Percentiles rank a stretch among this genome's conserved stretches.
Evolutionary conservation across 192 early-diverging fungal genomes (phyloP).

Genomic region (Cladochytrium replicatum): DNA sequence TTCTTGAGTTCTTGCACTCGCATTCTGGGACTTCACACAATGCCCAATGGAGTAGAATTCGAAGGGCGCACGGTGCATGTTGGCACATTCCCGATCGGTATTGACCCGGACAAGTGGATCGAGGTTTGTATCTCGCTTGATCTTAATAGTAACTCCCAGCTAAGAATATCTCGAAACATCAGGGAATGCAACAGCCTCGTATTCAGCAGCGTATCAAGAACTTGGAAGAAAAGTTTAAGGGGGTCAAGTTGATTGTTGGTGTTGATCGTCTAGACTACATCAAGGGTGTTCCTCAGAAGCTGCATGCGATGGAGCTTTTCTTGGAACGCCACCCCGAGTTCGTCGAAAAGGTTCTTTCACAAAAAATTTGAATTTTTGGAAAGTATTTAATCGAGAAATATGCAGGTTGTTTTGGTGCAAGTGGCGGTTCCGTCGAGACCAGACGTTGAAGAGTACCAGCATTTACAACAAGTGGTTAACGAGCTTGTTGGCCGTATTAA

Average conservation of each 20-base stretch:
- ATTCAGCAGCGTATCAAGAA: conserved; percentile 68
- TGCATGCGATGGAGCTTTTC: conserved; percentile 92
- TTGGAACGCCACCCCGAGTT: conserved; percentile 80
- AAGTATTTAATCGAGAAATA: not conserved
- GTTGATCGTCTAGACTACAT: conserved; percentile 99
- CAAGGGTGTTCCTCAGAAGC: conserved; percentile 98
- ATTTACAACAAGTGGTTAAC: conserved; percentile 86
- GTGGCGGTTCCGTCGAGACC: conserved; percentile 96
- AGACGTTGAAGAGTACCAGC: conserved; percentile 98
- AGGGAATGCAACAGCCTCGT: conserved; percentile 56
- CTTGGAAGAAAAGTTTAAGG: conserved; percentile 77
- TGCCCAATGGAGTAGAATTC: conserved; percentile 88
- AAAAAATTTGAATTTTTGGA: not conserved
- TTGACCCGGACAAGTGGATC: conserved; percentile 88
- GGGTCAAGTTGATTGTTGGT: conserved; percentile 84
- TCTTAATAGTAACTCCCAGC: not conserved
- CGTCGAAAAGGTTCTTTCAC: conserved; percentile 62
- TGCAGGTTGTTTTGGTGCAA: conserved; percentile 71
- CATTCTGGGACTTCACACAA: conserved; percentile 85
- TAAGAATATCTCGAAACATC: not conserved
- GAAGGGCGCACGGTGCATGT: conserved; percentile 91
- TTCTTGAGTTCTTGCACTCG: conserved; percentile 95
- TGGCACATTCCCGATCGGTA: conserved; percentile 98
- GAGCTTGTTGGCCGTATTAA: conserved; percentile 98
- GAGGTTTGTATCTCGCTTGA: conserved; percentile 43